Percentiles rank a stretch among this genome's conserved stretches.
These are phyloP conservation scores for Wickerhamiella azyma DNA, from an alignment of 805 yeast species.

Conservation along the genomic window DNA sequence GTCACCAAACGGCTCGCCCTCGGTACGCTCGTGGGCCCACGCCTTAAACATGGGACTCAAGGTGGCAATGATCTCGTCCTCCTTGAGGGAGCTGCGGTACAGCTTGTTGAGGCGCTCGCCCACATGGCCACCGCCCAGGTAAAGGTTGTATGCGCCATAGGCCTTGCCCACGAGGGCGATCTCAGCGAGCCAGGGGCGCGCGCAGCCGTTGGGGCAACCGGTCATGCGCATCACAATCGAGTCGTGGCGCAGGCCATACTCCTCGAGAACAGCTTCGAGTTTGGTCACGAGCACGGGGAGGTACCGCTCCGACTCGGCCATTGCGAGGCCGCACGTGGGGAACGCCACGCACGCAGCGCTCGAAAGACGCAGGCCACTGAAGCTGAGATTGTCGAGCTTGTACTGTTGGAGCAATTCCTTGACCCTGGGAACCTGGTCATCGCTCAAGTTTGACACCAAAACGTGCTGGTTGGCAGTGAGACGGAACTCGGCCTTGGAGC, in stretches of 20 bases:
- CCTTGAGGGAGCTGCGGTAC: conserved; percentile 75
- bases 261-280: conserved; percentile 77
- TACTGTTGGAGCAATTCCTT: conserved; percentile 55
- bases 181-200: conserved; percentile 97
- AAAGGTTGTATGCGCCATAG: conserved; percentile 76
- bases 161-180: conserved; percentile 94
- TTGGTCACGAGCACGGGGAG: conserved; percentile 71
- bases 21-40: conserved; percentile 84
- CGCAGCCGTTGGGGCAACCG: conserved; percentile 98
- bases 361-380: conserved; percentile 72
- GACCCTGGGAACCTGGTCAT: conserved; percentile 47
- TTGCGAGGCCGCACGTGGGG: conserved; percentile 97
- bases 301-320: conserved; percentile 95
- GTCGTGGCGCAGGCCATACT: conserved; percentile 85
- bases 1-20: conserved; percentile 93
- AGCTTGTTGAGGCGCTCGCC: conserved; percentile 89
- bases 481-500: conserved; percentile 60
- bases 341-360: conserved; percentile 96
- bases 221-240: conserved; percentile 96
- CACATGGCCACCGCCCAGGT: conserved; percentile 92
- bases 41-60: conserved; percentile 80
- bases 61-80: conserved; percentile 67
- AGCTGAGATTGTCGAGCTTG: conserved; percentile 70
- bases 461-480: conserved; percentile 94
- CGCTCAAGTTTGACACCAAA: conserved; percentile 57